Evolutionary conservation across 2,329 filamentous ascomycete genomes (phyloP), one percentile per base, ranked within the genome.

Genomic region (Zopfia rhizophila): DNA sequence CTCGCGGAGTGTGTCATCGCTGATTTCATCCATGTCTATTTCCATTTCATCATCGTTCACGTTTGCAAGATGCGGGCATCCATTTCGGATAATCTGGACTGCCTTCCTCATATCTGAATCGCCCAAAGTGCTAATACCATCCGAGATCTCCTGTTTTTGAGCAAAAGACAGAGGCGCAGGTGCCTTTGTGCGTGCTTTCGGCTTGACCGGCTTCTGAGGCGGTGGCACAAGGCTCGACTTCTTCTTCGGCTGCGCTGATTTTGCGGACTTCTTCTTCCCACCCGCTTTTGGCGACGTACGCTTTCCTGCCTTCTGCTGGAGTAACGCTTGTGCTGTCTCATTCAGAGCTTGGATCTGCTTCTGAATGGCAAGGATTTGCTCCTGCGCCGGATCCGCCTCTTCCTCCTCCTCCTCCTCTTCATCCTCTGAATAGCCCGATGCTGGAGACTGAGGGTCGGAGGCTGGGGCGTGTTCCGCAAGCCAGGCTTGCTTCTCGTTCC

Each of bases 131-230:
- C 87, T 89, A 54, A 96, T 94, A 11, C 89, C 89, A 47, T 88
- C 87, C 1, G 91, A 93, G 46, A 99, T 95, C 56, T 92, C 84
- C 46, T 94, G 90, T 78, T 97, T 97, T 74, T 99, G 91, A 3
- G 87, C 80, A 48, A 87, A 83, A 6, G 84, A 87, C 31, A 91
- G 84, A 63, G 89, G 83, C 41, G 82, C 81, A n/a, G 80, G 76
- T 61, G 83, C 86, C 65, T 81, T 82, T 27, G 72, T 55, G 45
- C 78, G 73, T 16, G 72, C 61, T 48, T 78, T 78, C 59, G 82
- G 78, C 39, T 76, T 72, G 46, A 58, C 45, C 5, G 63, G 29
- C 50, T 70, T 66, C 11, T 53, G 25, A 18, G 60, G 50, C 32
- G 66, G 66, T 33, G 68, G 59, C 10, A 65, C 60, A 24, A 69